Evolutionary conservation across 768 basidiomycete species (phyloP).

Genomic region (Gautieria morchelliformis): DNA sequence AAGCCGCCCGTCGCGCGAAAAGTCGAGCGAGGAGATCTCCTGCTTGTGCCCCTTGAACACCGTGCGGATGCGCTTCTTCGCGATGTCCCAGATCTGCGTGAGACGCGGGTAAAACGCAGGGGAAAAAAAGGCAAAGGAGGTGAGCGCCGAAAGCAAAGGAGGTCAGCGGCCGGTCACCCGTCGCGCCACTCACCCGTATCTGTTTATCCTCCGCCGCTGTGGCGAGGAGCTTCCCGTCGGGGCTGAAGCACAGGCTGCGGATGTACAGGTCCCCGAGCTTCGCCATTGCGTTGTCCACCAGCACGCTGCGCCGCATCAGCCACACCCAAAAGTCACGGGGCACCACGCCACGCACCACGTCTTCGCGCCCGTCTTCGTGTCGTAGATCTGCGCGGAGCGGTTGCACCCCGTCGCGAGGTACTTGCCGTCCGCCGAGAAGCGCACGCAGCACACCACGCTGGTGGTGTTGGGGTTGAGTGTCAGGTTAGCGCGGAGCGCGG

Average conservation of each 20-base stretch:
- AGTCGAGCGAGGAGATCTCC: no score
- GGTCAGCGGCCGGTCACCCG: conserved; percentile 74
- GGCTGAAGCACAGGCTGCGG: conserved; percentile 72
- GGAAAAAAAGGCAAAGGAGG: no score
- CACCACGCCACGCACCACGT: conserved; percentile 49
- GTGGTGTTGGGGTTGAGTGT: no score
- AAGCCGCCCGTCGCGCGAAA: no score
- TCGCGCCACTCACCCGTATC: conserved; percentile 72
- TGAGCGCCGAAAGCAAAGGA: no score
- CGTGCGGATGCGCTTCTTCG: no score
- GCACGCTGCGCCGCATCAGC: conserved; percentile 57
- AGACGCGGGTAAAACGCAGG: conserved; percentile 17
- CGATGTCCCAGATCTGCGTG: no score
- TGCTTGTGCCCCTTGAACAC: no score
- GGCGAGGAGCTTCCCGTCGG: conserved; percentile 60
- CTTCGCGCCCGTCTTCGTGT: conserved; percentile 77
- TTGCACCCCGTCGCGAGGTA: conserved; percentile 94
- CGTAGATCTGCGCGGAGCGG: conserved; percentile 90
- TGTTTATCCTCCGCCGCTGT: conserved; percentile 88
- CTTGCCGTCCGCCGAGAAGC: conserved; percentile 91
- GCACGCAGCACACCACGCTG: conserved; percentile 82
- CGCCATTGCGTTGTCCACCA: conserved; percentile 66
- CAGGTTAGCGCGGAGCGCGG: no score
- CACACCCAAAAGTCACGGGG: no score
- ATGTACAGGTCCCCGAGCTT: conserved; percentile 83